Conservation (phyloP, 164 flowering plant species). For the Liriodendron chinense region DNA sequence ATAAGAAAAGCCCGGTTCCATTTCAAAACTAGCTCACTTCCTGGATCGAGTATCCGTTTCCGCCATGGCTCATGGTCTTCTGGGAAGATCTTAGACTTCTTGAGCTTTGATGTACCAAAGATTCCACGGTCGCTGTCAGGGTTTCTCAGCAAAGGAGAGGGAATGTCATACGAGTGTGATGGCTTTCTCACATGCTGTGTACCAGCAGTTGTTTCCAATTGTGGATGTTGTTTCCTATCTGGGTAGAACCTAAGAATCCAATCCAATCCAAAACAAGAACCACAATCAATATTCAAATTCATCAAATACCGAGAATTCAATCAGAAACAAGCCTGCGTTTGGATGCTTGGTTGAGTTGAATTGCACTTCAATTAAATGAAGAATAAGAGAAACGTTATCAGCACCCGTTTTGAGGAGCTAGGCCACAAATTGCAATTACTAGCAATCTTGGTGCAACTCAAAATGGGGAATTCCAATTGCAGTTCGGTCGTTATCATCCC, state of each 20-base stretch:
- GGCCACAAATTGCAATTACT: not conserved
- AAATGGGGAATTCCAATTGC: too few species aligned
- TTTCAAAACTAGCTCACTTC: conserved; percentile 60
- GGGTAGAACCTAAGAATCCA: conserved; percentile 52
- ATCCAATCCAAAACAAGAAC: not conserved
- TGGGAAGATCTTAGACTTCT: conserved; percentile 46
- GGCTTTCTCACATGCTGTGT: conserved; percentile 29
- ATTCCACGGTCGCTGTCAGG: conserved; percentile 27
- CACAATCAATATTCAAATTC: not conserved
- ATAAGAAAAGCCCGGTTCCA: conserved; percentile 79
- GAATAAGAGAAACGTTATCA: not conserved
- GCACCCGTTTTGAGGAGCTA: not conserved
- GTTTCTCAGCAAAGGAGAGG: conserved; percentile 33
- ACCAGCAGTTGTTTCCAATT: conserved; percentile 27
- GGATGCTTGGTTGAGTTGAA: not conserved
- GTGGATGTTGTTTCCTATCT: conserved; percentile 40
- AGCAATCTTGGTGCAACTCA: not conserved
- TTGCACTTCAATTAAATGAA: not conserved
- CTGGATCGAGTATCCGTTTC: conserved; percentile 72
- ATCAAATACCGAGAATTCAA: not conserved
- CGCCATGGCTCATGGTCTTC: conserved; percentile 52
- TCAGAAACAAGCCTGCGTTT: not conserved
- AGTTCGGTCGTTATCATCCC: too few species aligned
- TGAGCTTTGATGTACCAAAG: conserved; percentile 26
- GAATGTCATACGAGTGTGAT: conserved; percentile 29